Conservation (phyloP, 2,329 filamentous ascomycete species). For the Colletotrichum tabaci region DNA sequence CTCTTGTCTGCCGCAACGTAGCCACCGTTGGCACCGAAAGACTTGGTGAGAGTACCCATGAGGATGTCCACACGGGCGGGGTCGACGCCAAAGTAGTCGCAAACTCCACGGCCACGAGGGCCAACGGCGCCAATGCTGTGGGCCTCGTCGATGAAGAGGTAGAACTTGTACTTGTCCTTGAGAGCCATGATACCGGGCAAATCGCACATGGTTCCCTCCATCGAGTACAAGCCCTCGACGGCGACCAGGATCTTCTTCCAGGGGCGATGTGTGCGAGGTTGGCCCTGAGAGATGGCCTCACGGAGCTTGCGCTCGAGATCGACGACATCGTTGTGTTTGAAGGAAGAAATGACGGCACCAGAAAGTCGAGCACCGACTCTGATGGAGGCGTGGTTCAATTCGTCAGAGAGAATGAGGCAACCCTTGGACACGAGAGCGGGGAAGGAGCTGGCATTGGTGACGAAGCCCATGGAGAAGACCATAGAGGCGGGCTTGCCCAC, state of each 20-base stretch:
- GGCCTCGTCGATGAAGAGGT: conserved; percentile 95
- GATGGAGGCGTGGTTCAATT: conserved; percentile 98
- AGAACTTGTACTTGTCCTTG: conserved; percentile 97
- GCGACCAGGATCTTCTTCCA: conserved; percentile 99
- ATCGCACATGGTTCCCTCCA: conserved; percentile 99
- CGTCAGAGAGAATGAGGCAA: conserved; percentile 94
- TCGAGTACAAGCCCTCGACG: conserved; percentile 97
- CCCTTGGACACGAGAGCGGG: conserved; percentile 93
- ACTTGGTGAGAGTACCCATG: conserved; percentile 99
- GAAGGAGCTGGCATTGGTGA: conserved; percentile 94
- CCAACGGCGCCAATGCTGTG: conserved; percentile 96
- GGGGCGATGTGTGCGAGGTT: conserved; percentile 96
- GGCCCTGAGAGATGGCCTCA: conserved; percentile 94
- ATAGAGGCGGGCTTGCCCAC: conserved; percentile 95
- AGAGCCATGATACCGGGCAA: conserved; percentile 89
- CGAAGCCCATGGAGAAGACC: conserved; percentile 99
- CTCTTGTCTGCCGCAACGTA: conserved; percentile 92
- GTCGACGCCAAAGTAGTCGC: conserved; percentile 96
- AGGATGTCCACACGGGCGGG: conserved; percentile 91
- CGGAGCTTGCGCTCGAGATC: conserved; percentile 89
- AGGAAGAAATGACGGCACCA: conserved; percentile 93
- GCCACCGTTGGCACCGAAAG: conserved; percentile 97
- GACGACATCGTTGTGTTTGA: conserved; percentile 97
- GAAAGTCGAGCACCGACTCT: conserved; percentile 95
- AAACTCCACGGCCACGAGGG: conserved; percentile 90